Evolutionary conservation across 352 stramenopile species (phyloP), one percentile per base, ranked within the genome.

Genomic region (Saprolegnia diclina): DNA sequence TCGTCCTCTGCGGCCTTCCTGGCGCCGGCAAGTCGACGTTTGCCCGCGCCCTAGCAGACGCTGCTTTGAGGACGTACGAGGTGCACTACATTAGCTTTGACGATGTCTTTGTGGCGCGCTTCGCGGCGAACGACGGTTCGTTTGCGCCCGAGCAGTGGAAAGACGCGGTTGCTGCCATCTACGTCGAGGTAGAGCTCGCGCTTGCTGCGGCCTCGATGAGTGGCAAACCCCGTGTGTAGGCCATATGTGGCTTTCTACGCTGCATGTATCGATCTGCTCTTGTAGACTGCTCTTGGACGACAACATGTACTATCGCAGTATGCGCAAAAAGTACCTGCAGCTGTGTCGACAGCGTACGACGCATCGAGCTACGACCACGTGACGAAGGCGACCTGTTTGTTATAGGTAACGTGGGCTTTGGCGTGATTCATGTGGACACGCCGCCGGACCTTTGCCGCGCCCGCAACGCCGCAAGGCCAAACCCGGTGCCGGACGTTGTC

Each of bases 221-320:
- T n/a, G 16, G 18, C 22, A 9, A 16, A 19, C 7, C 55, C 21
- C 18, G 21, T 26, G 3, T 24, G 21, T 29, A n/a, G 14, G 21
- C 19, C 26, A 24, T 56, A 56, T 18, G 4, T 26, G 16, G 6
- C 3, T 26, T 5, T 1, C 10, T 24, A 4, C 16, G 21, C 16
- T 56, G 16, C 19, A 21, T 5, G 4, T 24, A 42, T 18, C 24
- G 9, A 29, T 32, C 21, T 44, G n/a, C 14, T 61, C 26, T 32
- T 61, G 11, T 54, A 68, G 62, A n/a, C 37, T 68, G 18, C 42
- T 68, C 62, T 61, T 68, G 38, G 62, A 68, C 24, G 62, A 68
- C 50, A 68, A 68, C 44, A 68, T 68, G 62, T 68, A 68, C 50
- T 68, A 68, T 24, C 62, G 62, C 29, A 68, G 62, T n/a, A 68